These are phyloP conservation scores for Erythrobasidium hasegawianum DNA, from an alignment of 1,284 basidiomycete genomes.

Conservation along the genomic window DNA sequence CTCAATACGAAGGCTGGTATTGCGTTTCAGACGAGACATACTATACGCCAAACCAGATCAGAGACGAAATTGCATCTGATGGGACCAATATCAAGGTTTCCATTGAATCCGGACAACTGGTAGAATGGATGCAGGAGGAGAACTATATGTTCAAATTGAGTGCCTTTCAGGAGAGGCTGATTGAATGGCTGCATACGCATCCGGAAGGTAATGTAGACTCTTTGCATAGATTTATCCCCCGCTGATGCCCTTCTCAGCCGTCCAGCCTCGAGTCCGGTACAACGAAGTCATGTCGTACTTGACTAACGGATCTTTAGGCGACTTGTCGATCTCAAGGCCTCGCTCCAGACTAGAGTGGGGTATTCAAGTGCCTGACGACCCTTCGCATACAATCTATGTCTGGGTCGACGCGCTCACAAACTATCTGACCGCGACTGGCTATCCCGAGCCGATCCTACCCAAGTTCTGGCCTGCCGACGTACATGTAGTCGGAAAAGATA, in stretches of 20 bases:
- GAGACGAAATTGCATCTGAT: slow-evolving; percentile 49
- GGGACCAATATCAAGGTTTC: slow-evolving; percentile 44
- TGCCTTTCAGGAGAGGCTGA: slow-evolving; percentile 60
- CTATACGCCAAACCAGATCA: slow-evolving; percentile 70
- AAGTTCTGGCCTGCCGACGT: slow-evolving; percentile 73
- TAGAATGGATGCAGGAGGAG: slow-evolving; percentile 74
- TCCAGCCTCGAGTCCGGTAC: slow-evolving; percentile 37
- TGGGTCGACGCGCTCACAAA: slow-evolving; percentile 89
- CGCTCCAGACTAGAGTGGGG: slow-evolving; percentile 75
- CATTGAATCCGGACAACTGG: slow-evolving; percentile 69
- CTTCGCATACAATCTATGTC: slow-evolving; percentile 82
- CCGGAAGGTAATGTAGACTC: slow-evolving; percentile 50
- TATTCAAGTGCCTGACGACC: slow-evolving; percentile 75
- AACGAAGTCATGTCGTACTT: slow-evolving; percentile 41
- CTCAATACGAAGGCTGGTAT: slow-evolving; percentile 83
- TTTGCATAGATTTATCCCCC: background rate
- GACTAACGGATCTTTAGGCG: slow-evolving; percentile 55
- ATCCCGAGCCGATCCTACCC: slow-evolving; percentile 55
- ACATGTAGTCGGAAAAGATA: slow-evolving; percentile 90
- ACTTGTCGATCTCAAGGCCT: slow-evolving; percentile 78
- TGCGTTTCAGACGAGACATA: slow-evolving; percentile 90
- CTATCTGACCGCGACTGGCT: slow-evolving; percentile 79
- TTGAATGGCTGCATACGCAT: slow-evolving; percentile 60
- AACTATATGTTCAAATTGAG: slow-evolving; percentile 88
- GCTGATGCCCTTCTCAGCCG: slow-evolving; percentile 6